These are phyloP conservation scores for Dactylonectria estremocensis DNA, from an alignment of 2,329 filamentous ascomycete species.

Conservation along the genomic window DNA sequence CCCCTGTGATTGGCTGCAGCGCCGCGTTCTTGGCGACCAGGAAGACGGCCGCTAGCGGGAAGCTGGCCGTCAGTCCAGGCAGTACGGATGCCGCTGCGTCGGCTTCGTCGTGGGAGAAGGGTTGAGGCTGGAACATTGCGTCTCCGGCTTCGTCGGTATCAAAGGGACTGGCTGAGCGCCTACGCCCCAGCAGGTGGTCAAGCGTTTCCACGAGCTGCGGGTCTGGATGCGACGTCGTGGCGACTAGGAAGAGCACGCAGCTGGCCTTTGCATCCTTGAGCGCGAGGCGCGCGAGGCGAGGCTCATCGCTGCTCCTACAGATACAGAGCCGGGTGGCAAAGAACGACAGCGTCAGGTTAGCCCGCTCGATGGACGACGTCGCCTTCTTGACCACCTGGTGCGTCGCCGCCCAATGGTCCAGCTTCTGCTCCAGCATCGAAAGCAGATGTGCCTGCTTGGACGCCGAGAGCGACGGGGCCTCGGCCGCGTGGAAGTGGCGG, in stretches of 20 bases:
- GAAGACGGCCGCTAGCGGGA: constrained; percentile 45
- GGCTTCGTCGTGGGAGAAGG: constrained; percentile 21
- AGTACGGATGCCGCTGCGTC: constrained; percentile 28
- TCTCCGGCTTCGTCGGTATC: constrained; percentile 4
- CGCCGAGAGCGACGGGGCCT: constrained; percentile 26
- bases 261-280: constrained; percentile 43
- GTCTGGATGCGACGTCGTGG: constrained; percentile 38
- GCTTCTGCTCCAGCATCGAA: constrained; percentile 34
- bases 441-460: constrained; percentile 30
- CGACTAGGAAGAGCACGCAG: constrained; percentile 42
- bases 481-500: constrained; percentile 31
- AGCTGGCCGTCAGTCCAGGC: constrained; percentile 39
- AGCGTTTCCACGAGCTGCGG: constrained; percentile 32
- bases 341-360: constrained; percentile 39
- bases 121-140: not conserved
- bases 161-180: constrained; percentile 7
- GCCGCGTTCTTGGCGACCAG: constrained; percentile 36
- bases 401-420: constrained; percentile 42
- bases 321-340: constrained; percentile 44
- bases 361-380: constrained; percentile 26
- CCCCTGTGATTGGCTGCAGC: constrained; percentile 36
- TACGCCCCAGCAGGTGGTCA: constrained; percentile 31
- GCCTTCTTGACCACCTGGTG: constrained; percentile 35
- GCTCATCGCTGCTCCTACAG: constrained; percentile 23
- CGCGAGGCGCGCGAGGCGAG: constrained; percentile 11